Conservation (phyloP, 2,329 filamentous ascomycete species). For the Plenodomus tracheiphilus region DNA sequence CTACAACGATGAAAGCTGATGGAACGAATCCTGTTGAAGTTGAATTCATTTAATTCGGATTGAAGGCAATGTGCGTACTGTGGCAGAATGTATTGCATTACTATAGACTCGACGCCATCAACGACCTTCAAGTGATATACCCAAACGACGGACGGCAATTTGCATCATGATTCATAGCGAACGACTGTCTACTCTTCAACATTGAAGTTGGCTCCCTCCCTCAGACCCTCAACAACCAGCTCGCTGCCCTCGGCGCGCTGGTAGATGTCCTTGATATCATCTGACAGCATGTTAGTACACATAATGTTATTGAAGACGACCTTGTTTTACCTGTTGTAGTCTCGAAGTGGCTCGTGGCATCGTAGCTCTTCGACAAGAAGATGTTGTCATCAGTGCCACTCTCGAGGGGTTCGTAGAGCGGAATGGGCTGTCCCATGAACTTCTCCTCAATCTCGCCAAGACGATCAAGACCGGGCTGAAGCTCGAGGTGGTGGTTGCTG, state of each 20-base stretch:
- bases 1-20: neutral
- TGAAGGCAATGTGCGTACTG: no score
- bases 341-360: slow-evolving; percentile 97
- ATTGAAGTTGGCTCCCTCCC: slow-evolving; percentile 75
- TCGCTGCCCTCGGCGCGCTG: slow-evolving; percentile 79
- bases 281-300: slow-evolving; percentile 52
- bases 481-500: slow-evolving; percentile 93
- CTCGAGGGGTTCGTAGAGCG: slow-evolving; percentile 88
- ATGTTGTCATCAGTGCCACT: slow-evolving; percentile 85
- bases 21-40: no score
- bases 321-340: slow-evolving; percentile 66
- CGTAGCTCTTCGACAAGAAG: slow-evolving; percentile 98
- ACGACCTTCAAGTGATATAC: slow-evolving; percentile 6
- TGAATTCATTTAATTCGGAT: no score
- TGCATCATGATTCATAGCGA: slow-evolving; percentile 4
- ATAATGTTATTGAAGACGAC: neutral
- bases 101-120: slow-evolving; percentile 5
- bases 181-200: slow-evolving; percentile 53
- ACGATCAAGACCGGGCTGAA: slow-evolving; percentile 87
- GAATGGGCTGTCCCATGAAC: slow-evolving; percentile 92
- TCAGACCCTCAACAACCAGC: slow-evolving; percentile 82
- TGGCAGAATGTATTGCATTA: slow-evolving; percentile 10
- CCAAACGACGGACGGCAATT: slow-evolving; percentile 16
- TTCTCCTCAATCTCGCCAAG: slow-evolving; percentile 94
- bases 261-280: slow-evolving; percentile 96